Conservation (phyloP, 192 early-diverging fungal species). For the Polychytrium aggregatum region DNA sequence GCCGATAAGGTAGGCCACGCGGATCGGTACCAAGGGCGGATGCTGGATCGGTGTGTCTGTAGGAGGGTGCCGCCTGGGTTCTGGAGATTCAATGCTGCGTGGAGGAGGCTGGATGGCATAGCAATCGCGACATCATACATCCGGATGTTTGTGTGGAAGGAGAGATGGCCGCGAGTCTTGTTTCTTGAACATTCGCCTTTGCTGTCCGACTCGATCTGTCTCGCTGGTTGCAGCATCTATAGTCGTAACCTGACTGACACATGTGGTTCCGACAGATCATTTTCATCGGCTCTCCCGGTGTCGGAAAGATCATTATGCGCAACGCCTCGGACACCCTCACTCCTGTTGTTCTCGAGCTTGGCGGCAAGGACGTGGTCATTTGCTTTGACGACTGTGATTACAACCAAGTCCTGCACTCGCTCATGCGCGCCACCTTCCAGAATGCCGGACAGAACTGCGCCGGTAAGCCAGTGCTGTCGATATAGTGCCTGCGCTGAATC, state of each 20-base stretch:
- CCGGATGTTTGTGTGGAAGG: no score
- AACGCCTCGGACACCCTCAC: slow-evolving; percentile 61
- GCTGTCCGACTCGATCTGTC: no score
- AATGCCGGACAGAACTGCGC: slow-evolving; percentile 81
- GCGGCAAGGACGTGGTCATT: slow-evolving; percentile 82
- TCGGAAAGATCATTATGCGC: slow-evolving; percentile 66
- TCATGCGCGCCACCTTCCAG: slow-evolving; percentile 78
- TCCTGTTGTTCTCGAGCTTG: slow-evolving; percentile 79
- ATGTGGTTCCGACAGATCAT: slow-evolving; percentile 50
- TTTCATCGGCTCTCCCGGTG: slow-evolving; percentile 76
- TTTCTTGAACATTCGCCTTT: no score
- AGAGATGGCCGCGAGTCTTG: no score
- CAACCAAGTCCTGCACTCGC: slow-evolving; percentile 50
- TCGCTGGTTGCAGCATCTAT: no score
- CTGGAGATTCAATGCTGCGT: no score
- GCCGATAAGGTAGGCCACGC: slow-evolving; percentile 18
- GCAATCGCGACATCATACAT: no score
- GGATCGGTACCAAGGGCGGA: no score
- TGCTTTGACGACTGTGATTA: slow-evolving; percentile 64
- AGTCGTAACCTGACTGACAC: no score
- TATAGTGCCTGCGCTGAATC: not conserved
- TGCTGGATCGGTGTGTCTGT: no score
- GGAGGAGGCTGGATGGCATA: no score
- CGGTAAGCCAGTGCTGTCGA: slow-evolving; percentile 1
- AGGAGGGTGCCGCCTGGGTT: no score